These are phyloP conservation scores for grape (Vitis vinifera) DNA, from an alignment of 164 flowering plant species.

Conservation along the genomic window ASM3070453v1 NC_081812.1:5904001-5904500, in stretches of 20 bases:
- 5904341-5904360: not conserved
- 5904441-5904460: not conserved
- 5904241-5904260: no score
- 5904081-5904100: not conserved
- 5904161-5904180: not conserved
- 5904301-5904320: no score
- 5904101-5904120: conserved; percentile 1
- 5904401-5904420: not conserved
- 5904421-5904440: not conserved
- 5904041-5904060: no score
- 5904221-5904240: no score
- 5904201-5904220: not conserved
- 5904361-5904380: not conserved
- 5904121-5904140: not conserved
- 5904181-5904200: no score
- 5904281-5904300: no score
- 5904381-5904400: not conserved
- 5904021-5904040: no score
- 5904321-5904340: no score
- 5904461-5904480: not conserved
- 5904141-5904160: not conserved
- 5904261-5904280: no score
- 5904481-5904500: conserved; percentile 3
- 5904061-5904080: no score
- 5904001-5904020: no score